Evolutionary conservation across 2,329 filamentous ascomycete genomes (phyloP).

Genomic region (Fusarium globosum): DNA sequence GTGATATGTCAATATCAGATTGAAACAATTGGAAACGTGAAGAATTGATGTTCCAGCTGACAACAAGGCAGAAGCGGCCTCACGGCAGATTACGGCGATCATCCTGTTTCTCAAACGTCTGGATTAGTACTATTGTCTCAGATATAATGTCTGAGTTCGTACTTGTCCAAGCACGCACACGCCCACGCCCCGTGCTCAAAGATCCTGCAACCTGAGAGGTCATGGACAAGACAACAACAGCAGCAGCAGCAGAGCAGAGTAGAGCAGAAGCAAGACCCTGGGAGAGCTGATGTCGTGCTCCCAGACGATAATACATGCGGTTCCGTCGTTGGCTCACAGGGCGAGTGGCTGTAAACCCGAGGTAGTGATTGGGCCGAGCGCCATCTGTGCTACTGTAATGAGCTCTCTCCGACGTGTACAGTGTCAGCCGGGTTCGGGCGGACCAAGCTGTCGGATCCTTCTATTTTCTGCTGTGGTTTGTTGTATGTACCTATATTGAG

Average conservation of each 20-base stretch:
- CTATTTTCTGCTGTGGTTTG: conserved; percentile 12
- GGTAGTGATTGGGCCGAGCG: conserved; percentile 32
- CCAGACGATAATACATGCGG: conserved; percentile 44
- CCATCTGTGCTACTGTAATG: conserved; percentile 27
- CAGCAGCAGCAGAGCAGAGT: not conserved
- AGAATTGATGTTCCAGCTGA: conserved; percentile 1
- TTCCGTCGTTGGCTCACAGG: conserved; percentile 37
- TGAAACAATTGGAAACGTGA: conserved; percentile 4
- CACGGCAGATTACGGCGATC: conserved; percentile 8
- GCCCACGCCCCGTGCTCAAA: conserved; percentile 22
- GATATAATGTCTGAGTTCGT: conserved; percentile 38
- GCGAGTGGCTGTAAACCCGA: conserved; percentile 40
- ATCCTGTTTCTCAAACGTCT: conserved; percentile 21
- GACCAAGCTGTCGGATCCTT: conserved; percentile 44
- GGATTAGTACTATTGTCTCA: conserved; percentile 29
- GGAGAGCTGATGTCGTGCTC: conserved; percentile 30
- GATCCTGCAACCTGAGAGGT: conserved; percentile 35
- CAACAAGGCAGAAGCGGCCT: not conserved
- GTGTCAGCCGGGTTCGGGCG: conserved; percentile 39
- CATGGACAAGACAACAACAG: not conserved
- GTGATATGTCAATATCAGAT: not conserved
- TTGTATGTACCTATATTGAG: too few relatives aligned
- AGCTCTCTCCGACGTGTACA: conserved; percentile 36
- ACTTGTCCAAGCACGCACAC: conserved; percentile 1
- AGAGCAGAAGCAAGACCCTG: conserved; percentile 22